Base-by-base conservation (phyloP, 495 filamentous ascomycete genomes). In the Daldinia vernicosa region DNA sequence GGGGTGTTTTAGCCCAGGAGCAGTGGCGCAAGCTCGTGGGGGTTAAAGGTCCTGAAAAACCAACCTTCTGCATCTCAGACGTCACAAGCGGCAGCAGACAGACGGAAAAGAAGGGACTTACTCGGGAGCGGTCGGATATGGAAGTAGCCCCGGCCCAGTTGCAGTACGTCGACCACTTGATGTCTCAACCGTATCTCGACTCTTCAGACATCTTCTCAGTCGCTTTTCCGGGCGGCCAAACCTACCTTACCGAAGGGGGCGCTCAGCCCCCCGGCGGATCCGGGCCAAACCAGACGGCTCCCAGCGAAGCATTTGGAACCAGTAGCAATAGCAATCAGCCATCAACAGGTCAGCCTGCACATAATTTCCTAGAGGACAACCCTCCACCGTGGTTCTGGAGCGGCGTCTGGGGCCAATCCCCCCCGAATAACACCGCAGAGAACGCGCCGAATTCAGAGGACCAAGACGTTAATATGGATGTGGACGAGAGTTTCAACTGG, bases 331-430 rank as follows among this genome's bases (percentile, higher is more conserved):
- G 52, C 3, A 63, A 64, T n/a, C 47, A 54, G 0, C 32, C 55
- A 0, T 1, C 71, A 11, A 12, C 63, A 17, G 59, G 24, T 12
- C 40, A 27, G n/a, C 32, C 69, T 12, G 6, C 66, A n/a, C 66
- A 66, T n/a, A 60, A 47, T 11, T 74, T 66, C 15, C 35, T 68
- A 39, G 75, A 76, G 26, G 76, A 81, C 30, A 72, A 82, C 45
- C 76, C 80, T 4, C 81, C 82, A 4, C 81, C 82, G 1, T 84
- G 82, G 82, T 65, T 84, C 43, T 85, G 83, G 82, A 64, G 75
- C 33, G 66, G 72, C 14, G 47, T 33, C 6, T 78, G 74, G 72
- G 39, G 30, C 6, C 55, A 39, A 9, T 28, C 30, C 1, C 9
- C 60, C 4, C 15, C 58, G 4, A 66, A n/a, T 7, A 11, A 27